phyloP scores from a whole-genome alignment of 306 rosid genomes.

The Rosa multiflora region DNA sequence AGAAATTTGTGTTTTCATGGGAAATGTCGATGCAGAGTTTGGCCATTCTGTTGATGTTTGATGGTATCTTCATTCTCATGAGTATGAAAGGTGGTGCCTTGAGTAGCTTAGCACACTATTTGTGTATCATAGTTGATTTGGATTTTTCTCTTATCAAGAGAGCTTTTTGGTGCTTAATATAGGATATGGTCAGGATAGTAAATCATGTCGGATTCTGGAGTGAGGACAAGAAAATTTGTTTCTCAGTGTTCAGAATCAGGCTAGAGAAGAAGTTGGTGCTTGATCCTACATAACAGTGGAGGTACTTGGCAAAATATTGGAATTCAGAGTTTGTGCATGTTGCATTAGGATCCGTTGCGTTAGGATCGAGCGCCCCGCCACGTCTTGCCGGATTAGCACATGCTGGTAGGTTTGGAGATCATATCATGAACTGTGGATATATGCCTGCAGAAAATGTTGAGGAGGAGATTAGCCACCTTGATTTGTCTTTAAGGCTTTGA shows the following conservation, averaged over 20 bases:
- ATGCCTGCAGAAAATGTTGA: slow-evolving; percentile 36
- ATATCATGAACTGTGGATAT: slow-evolving; percentile 24
- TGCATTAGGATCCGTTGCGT: no score
- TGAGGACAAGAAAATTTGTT: no score
- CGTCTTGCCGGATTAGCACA: slow-evolving; percentile 22
- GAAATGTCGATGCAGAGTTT: not conserved
- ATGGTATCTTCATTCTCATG: not conserved
- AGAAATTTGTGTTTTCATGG: no score
- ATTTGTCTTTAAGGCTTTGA: slow-evolving; percentile 82
- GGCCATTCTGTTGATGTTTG: not conserved
- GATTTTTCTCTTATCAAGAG: no score
- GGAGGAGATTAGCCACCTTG: slow-evolving; percentile 72
- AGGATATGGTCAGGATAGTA: no score
- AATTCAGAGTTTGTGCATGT: no score
- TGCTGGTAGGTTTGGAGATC: slow-evolving; percentile 23
- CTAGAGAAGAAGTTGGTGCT: no score
- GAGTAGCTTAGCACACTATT: not conserved
- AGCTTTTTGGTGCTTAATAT: no score
- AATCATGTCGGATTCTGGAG: no score
- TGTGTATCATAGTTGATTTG: not conserved
- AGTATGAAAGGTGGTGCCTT: not conserved
- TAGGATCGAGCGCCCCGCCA: not conserved
- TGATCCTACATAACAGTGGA: no score
- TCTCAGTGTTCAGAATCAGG: no score
- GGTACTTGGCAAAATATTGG: no score